Evolutionary conservation across 257 asterid genomes (phyloP).

Genomic region (Solanum chmielewskii): DNA sequence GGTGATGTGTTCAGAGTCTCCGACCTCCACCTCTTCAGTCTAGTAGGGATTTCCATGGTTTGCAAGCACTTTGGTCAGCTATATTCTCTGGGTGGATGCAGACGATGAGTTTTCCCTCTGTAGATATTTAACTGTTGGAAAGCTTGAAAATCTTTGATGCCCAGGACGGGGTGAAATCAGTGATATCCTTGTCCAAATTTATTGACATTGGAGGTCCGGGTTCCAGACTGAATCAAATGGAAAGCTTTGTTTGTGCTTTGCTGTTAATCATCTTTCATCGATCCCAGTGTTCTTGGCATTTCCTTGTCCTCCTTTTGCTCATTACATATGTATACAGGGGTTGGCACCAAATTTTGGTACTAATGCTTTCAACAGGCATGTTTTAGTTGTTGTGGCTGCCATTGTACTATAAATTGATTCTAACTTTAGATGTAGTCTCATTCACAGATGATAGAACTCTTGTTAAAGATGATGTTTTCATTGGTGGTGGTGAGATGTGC

Average conservation of each 20-base stretch:
- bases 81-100: slow-evolving; percentile 9
- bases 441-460: slow-evolving; percentile 5
- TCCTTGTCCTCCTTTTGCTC: background rate
- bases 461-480: slow-evolving; percentile 2
- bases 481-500: background rate
- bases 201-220: slow-evolving; percentile 4
- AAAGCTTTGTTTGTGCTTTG: slow-evolving; percentile 9
- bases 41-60: background rate
- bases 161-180: slow-evolving; percentile 6
- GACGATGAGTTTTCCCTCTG: slow-evolving; percentile 7
- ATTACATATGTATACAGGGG: slow-evolving; percentile 10
- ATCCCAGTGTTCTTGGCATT: slow-evolving; percentile 1
- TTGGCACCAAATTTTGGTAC: slow-evolving; percentile 15
- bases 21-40: background rate
- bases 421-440: slow-evolving; percentile 3
- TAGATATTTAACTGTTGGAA: slow-evolving; percentile 11
- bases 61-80: slow-evolving; percentile 3
- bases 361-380: slow-evolving; percentile 2
- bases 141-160: slow-evolving; percentile 9
- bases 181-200: slow-evolving; percentile 2
- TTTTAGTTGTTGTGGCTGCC: slow-evolving; percentile 7
- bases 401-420: slow-evolving; percentile 9
- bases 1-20: slow-evolving; percentile 9
- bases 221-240: slow-evolving; percentile 8
- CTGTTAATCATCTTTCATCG: slow-evolving; percentile 3